Percentiles rank a stretch among this genome's conserved stretches.
Conservation (phyloP, 148 eudicot genomes). For the Dysphania ambrosioides region DNA sequence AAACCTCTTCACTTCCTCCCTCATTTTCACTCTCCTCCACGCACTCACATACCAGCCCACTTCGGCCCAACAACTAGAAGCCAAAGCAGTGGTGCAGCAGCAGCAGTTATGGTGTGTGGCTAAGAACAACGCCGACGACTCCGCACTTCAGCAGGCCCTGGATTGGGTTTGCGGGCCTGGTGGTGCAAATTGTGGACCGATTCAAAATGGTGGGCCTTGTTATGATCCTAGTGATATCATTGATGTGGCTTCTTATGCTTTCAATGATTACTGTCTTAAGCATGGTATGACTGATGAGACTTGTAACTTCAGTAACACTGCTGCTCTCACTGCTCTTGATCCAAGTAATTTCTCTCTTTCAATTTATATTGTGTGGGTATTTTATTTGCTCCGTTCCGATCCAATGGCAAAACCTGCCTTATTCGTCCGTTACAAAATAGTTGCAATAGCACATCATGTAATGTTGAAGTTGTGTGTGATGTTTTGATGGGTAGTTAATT, state of each 20-base stretch:
- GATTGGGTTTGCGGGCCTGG: constrained; percentile 91
- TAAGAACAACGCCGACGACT: constrained; percentile 85
- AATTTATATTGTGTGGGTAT: not conserved
- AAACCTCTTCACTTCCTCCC: not conserved
- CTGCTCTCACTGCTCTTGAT: constrained; percentile 71
- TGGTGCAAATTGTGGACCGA: constrained; percentile 63
- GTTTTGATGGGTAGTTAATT: not conserved
- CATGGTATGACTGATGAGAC: constrained; percentile 63
- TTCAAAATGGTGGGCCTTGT: constrained; percentile 78
- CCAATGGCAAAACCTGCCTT: too few species aligned
- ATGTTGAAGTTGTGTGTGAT: not conserved
- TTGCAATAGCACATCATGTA: too few species aligned
- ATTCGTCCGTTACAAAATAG: too few species aligned
- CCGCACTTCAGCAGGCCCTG: constrained; percentile 59
- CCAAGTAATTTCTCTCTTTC: constrained; percentile 54
- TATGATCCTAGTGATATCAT: constrained; percentile 57
- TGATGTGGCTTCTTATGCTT: constrained; percentile 77
- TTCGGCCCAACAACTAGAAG: constrained; percentile 20
- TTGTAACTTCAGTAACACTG: constrained; percentile 60
- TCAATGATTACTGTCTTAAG: constrained; percentile 66
- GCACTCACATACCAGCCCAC: constrained; percentile 7
- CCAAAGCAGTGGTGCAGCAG: constrained; percentile 30
- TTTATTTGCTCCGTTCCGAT: too few species aligned
- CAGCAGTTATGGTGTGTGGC: constrained; percentile 91
- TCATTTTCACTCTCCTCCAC: constrained; percentile 14